phyloP scores from a whole-genome alignment of 1,139 yeast genomes.

The Pneumocystis carinii region DNA sequence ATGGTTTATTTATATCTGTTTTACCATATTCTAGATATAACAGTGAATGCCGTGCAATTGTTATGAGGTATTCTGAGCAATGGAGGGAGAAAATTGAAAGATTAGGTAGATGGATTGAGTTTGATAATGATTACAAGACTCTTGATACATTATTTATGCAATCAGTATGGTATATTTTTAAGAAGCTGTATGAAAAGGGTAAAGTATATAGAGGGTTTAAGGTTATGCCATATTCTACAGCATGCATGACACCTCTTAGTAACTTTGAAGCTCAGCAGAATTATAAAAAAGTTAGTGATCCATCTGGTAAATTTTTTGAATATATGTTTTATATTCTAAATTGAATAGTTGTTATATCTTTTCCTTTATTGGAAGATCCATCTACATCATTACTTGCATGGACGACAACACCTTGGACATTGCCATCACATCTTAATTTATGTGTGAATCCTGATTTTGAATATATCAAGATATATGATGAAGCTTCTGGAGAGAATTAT shows the following conservation, averaged over 20 bases:
- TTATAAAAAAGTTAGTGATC: slow-evolving; percentile 92
- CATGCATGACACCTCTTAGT: slow-evolving; percentile 88
- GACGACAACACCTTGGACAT: slow-evolving; percentile 99
- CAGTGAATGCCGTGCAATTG: slow-evolving; percentile 87
- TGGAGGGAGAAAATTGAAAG: slow-evolving; percentile 90
- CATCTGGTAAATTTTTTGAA: slow-evolving; percentile 22
- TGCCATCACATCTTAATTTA: slow-evolving; percentile 83
- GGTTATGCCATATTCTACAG: slow-evolving; percentile 98
- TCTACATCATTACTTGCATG: slow-evolving; percentile 81
- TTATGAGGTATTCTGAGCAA: slow-evolving; percentile 89
- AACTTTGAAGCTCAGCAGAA: slow-evolving; percentile 98
- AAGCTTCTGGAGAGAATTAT: slow-evolving; percentile 63
- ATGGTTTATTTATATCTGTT: background rate
- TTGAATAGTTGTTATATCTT: slow-evolving; percentile 71
- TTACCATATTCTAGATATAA: slow-evolving; percentile 43
- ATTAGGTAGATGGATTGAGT: slow-evolving; percentile 97
- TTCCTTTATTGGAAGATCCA: slow-evolving; percentile 66
- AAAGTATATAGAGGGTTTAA: slow-evolving; percentile 87
- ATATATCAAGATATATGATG: slow-evolving; percentile 82
- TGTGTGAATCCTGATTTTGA: slow-evolving; percentile 86
- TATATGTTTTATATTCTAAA: background rate
- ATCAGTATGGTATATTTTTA: slow-evolving; percentile 98
- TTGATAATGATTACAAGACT: slow-evolving; percentile 95
- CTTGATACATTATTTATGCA: slow-evolving; percentile 93
- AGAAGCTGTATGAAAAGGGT: slow-evolving; percentile 66